A percentile compares a stretch with the other conserved stretches of the same genome.
Conservation (phyloP, 2,329 filamentous ascomycete species). For the Diplodia scrobiculata region DNA sequence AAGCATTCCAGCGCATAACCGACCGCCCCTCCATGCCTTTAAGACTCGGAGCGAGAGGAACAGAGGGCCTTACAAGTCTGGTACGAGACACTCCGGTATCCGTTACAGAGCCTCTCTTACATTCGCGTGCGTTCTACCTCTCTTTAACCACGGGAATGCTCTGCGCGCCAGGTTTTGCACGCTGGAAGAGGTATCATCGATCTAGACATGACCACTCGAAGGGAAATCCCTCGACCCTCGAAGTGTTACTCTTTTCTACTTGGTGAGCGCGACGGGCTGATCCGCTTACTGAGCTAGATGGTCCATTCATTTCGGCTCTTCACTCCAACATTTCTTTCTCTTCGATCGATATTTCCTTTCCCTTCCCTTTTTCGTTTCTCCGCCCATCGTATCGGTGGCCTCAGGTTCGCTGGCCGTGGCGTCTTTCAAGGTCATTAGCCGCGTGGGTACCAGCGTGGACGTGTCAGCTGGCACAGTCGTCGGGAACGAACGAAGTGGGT, state of each 20-base stretch:
- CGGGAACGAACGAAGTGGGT: not conserved
- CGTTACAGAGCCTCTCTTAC: not conserved
- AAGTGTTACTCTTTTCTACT: too few relatives aligned
- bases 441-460: not conserved
- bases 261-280: too few relatives aligned
- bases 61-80: not conserved
- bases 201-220: too few relatives aligned
- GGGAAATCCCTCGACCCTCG: too few relatives aligned
- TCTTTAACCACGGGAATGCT: not conserved
- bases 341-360: too few relatives aligned
- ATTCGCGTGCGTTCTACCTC: not conserved
- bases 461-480: conserved; percentile 15
- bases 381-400: not conserved
- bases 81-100: not conserved
- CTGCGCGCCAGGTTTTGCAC: too few relatives aligned
- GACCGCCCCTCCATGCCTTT: not conserved
- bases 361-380: not conserved
- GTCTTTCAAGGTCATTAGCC: too few relatives aligned
- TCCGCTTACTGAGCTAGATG: too few relatives aligned
- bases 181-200: too few relatives aligned
- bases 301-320: too few relatives aligned
- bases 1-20: not conserved
- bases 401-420: not conserved
- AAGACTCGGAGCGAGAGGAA: not conserved
- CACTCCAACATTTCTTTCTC: too few relatives aligned